Conservation (phyloP, 495 filamentous ascomycete genomes). For the Chaetomium fimeti region DNA sequence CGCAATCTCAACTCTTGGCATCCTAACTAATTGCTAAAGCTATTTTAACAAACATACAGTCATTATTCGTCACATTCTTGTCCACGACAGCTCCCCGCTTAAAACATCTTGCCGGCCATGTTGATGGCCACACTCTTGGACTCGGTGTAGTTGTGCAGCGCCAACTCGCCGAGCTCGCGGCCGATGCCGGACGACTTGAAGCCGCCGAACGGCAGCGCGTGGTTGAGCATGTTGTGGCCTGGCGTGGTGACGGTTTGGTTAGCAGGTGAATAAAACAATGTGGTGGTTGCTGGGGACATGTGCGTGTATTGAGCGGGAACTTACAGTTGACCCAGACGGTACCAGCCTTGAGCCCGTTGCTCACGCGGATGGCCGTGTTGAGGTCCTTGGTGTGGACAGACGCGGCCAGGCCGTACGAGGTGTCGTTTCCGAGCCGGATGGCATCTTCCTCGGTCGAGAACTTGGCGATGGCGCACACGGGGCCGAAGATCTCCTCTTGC, state of each 20-base stretch:
- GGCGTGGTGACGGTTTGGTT: neutral
- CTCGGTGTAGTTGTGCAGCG: conserved; percentile 90
- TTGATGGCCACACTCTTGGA: conserved; percentile 58
- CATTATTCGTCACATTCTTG: conserved; percentile 10
- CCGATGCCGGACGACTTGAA: conserved; percentile 94
- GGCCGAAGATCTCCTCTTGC: conserved; percentile 98
- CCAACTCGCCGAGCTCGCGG: conserved; percentile 91
- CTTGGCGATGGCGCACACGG: conserved; percentile 90
- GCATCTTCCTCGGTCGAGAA: conserved; percentile 87
- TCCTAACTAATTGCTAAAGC: too few species aligned
- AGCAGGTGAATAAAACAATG: neutral
- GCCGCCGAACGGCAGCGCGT: conserved; percentile 79
- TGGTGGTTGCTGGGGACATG: too few species aligned
- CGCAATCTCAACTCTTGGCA: neutral
- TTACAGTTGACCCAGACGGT: conserved; percentile 97
- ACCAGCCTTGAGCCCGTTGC: conserved; percentile 77
- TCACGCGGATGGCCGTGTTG: conserved; percentile 87
- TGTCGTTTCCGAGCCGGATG: conserved; percentile 77
- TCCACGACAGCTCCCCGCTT: neutral
- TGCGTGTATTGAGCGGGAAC: conserved; percentile 14
- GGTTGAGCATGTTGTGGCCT: conserved; percentile 71
- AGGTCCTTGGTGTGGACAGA: conserved; percentile 91
- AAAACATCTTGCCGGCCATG: conserved; percentile 28
- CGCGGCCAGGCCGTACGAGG: conserved; percentile 83
- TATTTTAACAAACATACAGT: conserved; percentile 2